A percentile compares a stretch with the other conserved stretches of the same genome.
Conservation (phyloP, 345 rosid species). For the Noccaea caerulescens region DNA sequence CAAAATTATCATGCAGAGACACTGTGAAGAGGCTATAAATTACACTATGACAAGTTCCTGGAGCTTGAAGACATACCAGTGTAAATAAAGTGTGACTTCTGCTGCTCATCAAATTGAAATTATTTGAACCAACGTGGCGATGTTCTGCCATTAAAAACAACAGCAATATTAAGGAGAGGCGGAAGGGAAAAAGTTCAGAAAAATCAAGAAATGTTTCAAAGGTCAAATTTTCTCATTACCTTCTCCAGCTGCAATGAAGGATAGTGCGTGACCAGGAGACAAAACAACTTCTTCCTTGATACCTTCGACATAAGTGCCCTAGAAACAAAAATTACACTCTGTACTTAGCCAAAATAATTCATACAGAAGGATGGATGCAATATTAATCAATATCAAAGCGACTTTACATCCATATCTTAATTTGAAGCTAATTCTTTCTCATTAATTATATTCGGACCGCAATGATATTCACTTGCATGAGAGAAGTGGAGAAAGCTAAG, state of each 20-base stretch:
- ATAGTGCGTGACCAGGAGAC: conserved; percentile 98
- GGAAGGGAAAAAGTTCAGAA: conserved; percentile 14
- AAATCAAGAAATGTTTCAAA: conserved; percentile 10
- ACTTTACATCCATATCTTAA: background rate
- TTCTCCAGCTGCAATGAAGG: conserved; percentile 99
- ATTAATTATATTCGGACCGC: background rate
- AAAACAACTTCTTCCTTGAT: conserved; percentile 98
- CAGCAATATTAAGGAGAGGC: conserved; percentile 20
- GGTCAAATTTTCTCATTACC: conserved; percentile 51
- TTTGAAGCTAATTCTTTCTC: conserved; percentile 4
- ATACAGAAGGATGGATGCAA: conserved; percentile 1
- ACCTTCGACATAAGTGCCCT: conserved; percentile 99
- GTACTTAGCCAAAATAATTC: conserved; percentile 7
- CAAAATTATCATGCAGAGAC: conserved; percentile 19
- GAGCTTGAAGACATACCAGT: conserved; percentile 58
- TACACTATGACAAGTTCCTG: conserved; percentile 7
- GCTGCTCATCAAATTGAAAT: conserved; percentile 94
- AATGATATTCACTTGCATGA: background rate
- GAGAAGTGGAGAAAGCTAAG: conserved; percentile 18
- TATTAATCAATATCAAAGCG: conserved; percentile 1
- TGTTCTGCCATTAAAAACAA: conserved; percentile 68
- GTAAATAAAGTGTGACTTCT: conserved; percentile 99
- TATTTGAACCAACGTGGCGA: conserved; percentile 99
- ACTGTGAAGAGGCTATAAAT: conserved; percentile 8
- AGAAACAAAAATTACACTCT: conserved; percentile 26